Base-by-base conservation (phyloP, 495 filamentous ascomycete genomes). In the Penicillium malachiteum region DNA sequence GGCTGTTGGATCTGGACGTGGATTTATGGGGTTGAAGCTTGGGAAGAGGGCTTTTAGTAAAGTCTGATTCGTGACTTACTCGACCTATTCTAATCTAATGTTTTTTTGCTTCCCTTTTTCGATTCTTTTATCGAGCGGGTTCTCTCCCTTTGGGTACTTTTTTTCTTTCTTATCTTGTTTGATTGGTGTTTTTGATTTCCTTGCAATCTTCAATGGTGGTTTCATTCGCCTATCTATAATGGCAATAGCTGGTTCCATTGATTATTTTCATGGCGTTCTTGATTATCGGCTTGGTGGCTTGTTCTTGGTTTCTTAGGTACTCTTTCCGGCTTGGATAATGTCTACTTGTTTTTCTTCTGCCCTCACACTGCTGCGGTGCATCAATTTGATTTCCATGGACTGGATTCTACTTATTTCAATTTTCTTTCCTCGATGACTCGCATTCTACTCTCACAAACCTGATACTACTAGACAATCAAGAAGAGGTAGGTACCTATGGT, bases 1-100 rank as follows among this genome's bases (percentile, higher is more conserved):
- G 46, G 35, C 44, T 26, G 41, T 17, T 44, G 38, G 41, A 7
- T 31, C 55, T 8, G 59, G 59, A 10, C 66, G 70, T 21, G 68
- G 63, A 18, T 75, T 76, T 21, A 69, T 76, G 65, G 73, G 69
- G 0, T 63, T 76, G 49, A 68, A 68, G 58, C 48, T 76, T 16
- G 66, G 71, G 32, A 66, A 65, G 45, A 69, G 59, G 51, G 41
- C 54, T 37, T 60, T 58, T 52, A 54, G 54, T 52, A 68, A 67
- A 57, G 48, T 57, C 34, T 37, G 21, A 26, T 26, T 26, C 21
- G 21, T 26, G 21, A 26, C n/a, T n/a, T 26, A 26, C 21, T 26
- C 2, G 2, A 26, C 21, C 21, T 1, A 26, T 26, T n/a, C 21
- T 26, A 26, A 26, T 26, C 4, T 49, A 34, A 34, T 49, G 32